Evolutionary conservation across 805 yeast species (phyloP), one percentile per base, ranked within the genome.

Genomic region (Spathaspora gorwiae): DNA sequence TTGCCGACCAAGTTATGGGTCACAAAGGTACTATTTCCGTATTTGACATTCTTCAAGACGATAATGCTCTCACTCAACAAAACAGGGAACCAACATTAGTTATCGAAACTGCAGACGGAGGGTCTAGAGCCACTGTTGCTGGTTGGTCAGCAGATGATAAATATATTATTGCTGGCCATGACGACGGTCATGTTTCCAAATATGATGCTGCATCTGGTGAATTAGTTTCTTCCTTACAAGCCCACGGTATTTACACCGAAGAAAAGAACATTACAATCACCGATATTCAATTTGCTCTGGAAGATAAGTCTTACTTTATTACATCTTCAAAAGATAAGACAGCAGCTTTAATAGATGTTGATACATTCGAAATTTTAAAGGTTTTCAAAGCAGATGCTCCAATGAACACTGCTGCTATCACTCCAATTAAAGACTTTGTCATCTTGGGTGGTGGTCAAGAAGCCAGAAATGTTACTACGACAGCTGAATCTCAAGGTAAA

Each of bases 401-500:
- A 47, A 78, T 94, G 77, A 94, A 94, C 75, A 80, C 96, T 33
- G 98, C 98, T 14, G 84, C 95, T 53, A 85, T 94, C 55, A 90
- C 99, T 12, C 95, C 98, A 26, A 75, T 83, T 47, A 94, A 94
- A 72, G 92, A 94, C 62, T 92, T 84, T 62, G 86, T 94, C 50
- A 84, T 94, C 41, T 76, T 94, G 50, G 99, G 98, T 44, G 99
- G 99, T 73, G 99, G 99, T 82, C 98, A 94, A 75, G 98, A 90
- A 59, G 98, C 99, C 35, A 83, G 90, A 68, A 95, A 90, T 66
- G 99, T 94, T 62, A 94, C 99, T 37, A 94, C 98, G n/a, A 90
- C 98, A 26, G 80, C 94, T 37, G 82, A 90, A 45, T 76, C 84
- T 40, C 96, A 92, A 68, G 99, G 99, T 73, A 88, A 88, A 63